phyloP scores from a whole-genome alignment of 2,329 filamentous ascomycete species.

The Kalmusia sp. region DNA sequence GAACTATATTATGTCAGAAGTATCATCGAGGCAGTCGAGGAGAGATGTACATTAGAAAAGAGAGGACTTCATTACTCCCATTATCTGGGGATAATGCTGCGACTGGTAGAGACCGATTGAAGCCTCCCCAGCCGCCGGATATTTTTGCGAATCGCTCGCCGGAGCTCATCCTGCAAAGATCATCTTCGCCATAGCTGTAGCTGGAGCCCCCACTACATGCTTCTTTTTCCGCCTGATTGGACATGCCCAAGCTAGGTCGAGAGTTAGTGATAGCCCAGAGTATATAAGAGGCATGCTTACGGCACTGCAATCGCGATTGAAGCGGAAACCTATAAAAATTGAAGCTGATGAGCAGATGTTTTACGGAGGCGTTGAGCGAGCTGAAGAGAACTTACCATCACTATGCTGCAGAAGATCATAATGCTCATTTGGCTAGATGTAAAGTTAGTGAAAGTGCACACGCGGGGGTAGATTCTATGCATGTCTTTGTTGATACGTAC shows the following conservation, averaged over 20 bases:
- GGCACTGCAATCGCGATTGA: conserved; percentile 27
- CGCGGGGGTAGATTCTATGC: too few species aligned
- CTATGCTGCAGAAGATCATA: conserved; percentile 29
- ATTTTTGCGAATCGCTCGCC: conserved; percentile 14
- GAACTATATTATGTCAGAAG: conserved; percentile 15
- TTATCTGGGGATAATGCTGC: conserved; percentile 23
- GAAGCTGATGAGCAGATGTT: too few species aligned
- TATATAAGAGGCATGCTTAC: conserved; percentile 9
- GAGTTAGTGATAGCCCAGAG: too few species aligned
- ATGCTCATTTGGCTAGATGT: conserved; percentile 40
- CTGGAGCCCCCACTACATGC: too few species aligned
- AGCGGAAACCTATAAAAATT: conserved; percentile 1
- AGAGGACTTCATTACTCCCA: conserved; percentile 29
- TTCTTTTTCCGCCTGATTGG: conserved; percentile 11
- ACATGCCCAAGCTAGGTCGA: conserved; percentile 3
- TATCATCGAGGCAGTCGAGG: not conserved
- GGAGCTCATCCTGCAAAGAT: conserved; percentile 13
- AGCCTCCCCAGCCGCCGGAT: conserved; percentile 34
- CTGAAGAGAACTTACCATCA: conserved; percentile 24
- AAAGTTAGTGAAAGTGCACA: too few species aligned
- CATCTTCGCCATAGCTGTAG: not conserved
- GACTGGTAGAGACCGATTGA: conserved; percentile 26
- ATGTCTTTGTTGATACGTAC: too few species aligned
- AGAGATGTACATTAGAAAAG: conserved; percentile 30
- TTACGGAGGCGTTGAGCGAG: too few species aligned